These are phyloP conservation scores for Vanrija sp. DNA, from an alignment of 1,284 basidiomycete genomes.

Conservation along the genomic window DNA sequence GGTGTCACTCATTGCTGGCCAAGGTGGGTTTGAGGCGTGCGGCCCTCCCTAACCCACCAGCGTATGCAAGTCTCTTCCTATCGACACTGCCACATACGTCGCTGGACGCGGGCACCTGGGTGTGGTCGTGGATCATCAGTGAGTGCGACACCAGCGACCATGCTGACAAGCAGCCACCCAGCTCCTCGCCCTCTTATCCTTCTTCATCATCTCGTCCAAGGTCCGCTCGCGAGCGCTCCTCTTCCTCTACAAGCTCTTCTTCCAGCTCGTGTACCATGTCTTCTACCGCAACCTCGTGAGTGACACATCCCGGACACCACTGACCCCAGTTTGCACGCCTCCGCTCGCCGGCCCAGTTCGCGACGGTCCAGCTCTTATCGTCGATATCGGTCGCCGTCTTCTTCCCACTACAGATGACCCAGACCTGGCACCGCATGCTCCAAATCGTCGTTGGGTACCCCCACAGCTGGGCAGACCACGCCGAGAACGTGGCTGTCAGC, in stretches of 20 bases:
- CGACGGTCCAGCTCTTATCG: conserved; percentile 54
- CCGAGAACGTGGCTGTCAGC: conserved; percentile 50
- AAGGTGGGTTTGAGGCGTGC: conserved; percentile 37
- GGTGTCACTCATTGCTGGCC: conserved; percentile 56
- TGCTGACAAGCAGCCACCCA: conserved; percentile 43
- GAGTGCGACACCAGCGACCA: conserved; percentile 4
- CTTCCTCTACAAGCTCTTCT: conserved; percentile 55
- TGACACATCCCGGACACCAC: not conserved
- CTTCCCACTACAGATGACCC: conserved; percentile 56
- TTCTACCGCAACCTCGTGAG: conserved; percentile 48
- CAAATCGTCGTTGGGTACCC: conserved; percentile 51
- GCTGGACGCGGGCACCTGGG: conserved; percentile 56
- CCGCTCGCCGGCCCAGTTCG: conserved; percentile 50
- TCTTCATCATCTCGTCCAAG: conserved; percentile 54
- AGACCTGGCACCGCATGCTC: conserved; percentile 48
- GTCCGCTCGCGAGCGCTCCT: conserved; percentile 54
- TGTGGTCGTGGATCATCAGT: conserved; percentile 55
- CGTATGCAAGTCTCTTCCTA: conserved; percentile 55
- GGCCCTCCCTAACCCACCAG: conserved; percentile 14
- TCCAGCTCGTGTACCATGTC: conserved; percentile 50
- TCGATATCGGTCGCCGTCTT: conserved; percentile 54
- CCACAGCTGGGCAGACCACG: conserved; percentile 53
- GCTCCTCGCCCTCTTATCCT: conserved; percentile 50
- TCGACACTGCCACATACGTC: conserved; percentile 56
- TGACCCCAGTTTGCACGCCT: conserved; percentile 41